Base-by-base conservation (phyloP, 1,284 basidiomycete species). In the Ustilago trichophora region DNA sequence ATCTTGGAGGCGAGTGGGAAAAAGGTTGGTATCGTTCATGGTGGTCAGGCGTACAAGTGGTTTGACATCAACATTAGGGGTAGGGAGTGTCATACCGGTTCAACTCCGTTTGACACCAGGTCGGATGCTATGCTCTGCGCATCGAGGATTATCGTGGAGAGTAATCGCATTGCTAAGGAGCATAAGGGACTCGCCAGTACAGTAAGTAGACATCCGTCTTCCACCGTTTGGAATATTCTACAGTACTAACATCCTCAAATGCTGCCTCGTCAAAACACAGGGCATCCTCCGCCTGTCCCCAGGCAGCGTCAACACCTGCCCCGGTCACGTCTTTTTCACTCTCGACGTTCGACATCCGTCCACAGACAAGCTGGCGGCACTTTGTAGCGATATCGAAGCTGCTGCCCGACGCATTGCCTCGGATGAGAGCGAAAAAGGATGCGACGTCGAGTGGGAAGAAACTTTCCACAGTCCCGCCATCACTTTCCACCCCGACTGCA, bases 41-140 rank as follows among this genome's bases (percentile, higher is more conserved):
- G 66, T 4, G 56, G 66, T 9, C 66, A 58, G 27, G 66, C 55
- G 27, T 69, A 62, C 44, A 69, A 68, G 43, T 68, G 65, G 65
- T 68, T 63, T 34, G 54, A 68, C 35, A 54, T 68, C 45, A 55
- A 51, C 35, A n/a, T 68, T 11, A 32, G 35, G 8, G 65, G 65
- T 27, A 33, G 58, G 16, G 59, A 63, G 15, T 68, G 58, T 27
- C 65, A 68, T 37, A 63, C 65, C 2, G 65, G 65, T 12, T 63
- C 65, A 5, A 68, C 65, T 11, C 65, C 65, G 6, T 63, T 68
- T 34, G 47, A 50, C 16, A 68, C 59, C 9, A 36, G 65, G 4
- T 63, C 58, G 34, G 65, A 68, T 46, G 65, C 65, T 6, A 63
- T 68, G 58, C 46, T 58, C 10, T 68, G 65, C 25, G 65, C 65